A percentile compares a stretch with the other conserved stretches of the same genome.
Evolutionary conservation across 1,284 basidiomycete genomes (phyloP).

Genomic region (Microbotryum intermedium): DNA sequence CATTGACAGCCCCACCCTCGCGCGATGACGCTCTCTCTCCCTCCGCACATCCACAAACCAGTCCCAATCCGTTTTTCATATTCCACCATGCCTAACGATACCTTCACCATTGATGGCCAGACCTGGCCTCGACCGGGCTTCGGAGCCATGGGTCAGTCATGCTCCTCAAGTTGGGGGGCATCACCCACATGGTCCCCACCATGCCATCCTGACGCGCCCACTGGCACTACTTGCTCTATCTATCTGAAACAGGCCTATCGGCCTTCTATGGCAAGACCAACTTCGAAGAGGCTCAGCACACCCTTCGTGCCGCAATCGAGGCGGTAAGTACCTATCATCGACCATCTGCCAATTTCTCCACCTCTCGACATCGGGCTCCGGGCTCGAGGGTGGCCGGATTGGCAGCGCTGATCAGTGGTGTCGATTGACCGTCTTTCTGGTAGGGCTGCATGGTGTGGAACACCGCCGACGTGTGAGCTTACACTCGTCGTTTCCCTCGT

Average conservation of each 20-base stretch:
- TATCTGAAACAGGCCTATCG: background rate
- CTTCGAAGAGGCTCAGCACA: conserved; percentile 16
- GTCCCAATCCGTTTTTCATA: background rate
- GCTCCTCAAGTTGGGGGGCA: background rate
- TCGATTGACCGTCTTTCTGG: background rate
- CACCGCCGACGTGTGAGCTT: conserved; percentile 11
- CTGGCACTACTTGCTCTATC: background rate
- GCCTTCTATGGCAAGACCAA: conserved; percentile 21
- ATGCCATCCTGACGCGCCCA: background rate
- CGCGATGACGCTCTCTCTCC: no score
- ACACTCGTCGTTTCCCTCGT: background rate
- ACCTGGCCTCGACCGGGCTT: conserved; percentile 7
- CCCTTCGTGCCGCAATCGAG: conserved; percentile 24
- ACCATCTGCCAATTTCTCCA: background rate
- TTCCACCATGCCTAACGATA: conserved; percentile 2
- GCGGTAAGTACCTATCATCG: conserved; percentile 2
- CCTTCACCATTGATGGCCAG: conserved; percentile 1
- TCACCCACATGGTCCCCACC: background rate
- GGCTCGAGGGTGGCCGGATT: background rate
- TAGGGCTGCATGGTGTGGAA: conserved; percentile 20
- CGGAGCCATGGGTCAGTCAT: conserved; percentile 12
- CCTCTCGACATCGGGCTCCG: background rate
- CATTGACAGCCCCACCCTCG: no score
- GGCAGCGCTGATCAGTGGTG: background rate
- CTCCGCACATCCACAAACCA: background rate